Conservation (phyloP, 306 rosid genomes). For the Inga laurina region DNA sequence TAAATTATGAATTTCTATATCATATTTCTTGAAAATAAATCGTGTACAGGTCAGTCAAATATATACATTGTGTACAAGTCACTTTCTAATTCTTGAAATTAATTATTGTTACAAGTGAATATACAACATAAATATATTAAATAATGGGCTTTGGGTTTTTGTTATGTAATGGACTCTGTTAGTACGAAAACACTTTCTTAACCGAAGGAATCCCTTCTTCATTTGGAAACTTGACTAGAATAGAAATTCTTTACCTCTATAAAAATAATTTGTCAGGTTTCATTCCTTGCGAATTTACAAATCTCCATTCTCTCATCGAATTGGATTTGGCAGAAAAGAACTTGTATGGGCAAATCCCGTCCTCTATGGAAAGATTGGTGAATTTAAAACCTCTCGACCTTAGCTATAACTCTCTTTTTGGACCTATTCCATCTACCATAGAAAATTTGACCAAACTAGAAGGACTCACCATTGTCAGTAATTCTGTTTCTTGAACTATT, state of each 20-base stretch:
- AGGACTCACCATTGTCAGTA: background rate
- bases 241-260: slow-evolving; percentile 1
- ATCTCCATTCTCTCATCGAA: background rate
- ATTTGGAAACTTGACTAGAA: slow-evolving; percentile 28
- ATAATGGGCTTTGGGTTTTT: too few species aligned
- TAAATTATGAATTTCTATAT: too few species aligned
- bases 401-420: background rate
- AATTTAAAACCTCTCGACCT: background rate
- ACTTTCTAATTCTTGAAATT: too few species aligned
- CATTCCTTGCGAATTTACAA: background rate
- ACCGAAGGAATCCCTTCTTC: slow-evolving; percentile 33
- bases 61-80: too few species aligned
- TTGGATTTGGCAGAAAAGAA: background rate
- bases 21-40: too few species aligned
- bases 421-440: background rate
- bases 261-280: slow-evolving; percentile 32
- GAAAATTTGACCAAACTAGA: background rate
- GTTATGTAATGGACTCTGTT: too few species aligned
- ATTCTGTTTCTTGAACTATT: background rate
- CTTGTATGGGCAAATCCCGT: background rate
- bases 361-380: background rate
- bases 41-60: too few species aligned
- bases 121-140: too few species aligned
- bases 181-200: background rate
- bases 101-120: too few species aligned